Base-by-base conservation (phyloP, 805 yeast genomes). In the Zygoascus ofunaensis region DNA sequence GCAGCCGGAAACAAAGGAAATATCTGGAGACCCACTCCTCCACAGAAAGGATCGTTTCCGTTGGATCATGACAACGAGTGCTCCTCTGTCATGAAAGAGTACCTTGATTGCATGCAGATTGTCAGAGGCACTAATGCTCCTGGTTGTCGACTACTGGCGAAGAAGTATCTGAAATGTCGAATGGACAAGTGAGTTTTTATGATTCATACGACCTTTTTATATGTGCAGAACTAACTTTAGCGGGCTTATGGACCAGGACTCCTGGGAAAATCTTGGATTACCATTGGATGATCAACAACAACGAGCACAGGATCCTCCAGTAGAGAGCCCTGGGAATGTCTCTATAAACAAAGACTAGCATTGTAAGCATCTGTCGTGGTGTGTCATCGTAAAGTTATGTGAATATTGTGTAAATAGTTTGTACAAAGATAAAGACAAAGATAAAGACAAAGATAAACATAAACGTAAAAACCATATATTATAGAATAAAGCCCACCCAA, bases 21-120 rank as follows among this genome's bases (percentile, higher is more conserved):
- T 3, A n/a, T 58, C 37, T 44, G 62, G 46, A 23, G 55, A 12
- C 95, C 97, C 7, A 82, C 90, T 0, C 95, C 98, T 19, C 98
- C 98, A 2, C 95, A 90, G 52, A 69, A 96, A 53, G 98, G 98
- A 0, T 86, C 97, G 0, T 90, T 90, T 63, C 98, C 97, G 0
- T 68, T 90, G 37, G 98, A 90, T 58, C 98, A 90, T 58, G 80
- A 76, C 48, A 74, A 74, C 5, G 97, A 92, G 51, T 90, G 97
- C 59, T 76, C 79, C 19, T 69, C 70, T 19, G 74, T 77, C 46
- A 92, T 89, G 92, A 60, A 71, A 37, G 75, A 74, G 39, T 90
- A 90, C 59, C 66, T 90, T 50, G 66, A 77, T 39, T 90, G 98
- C 64, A 66, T 90, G 63, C 80, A 82, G 58, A 66, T 78, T 26